phyloP scores from a whole-genome alignment of 2,329 filamentous ascomycete genomes.

The Xylariaceae sp. region DNA sequence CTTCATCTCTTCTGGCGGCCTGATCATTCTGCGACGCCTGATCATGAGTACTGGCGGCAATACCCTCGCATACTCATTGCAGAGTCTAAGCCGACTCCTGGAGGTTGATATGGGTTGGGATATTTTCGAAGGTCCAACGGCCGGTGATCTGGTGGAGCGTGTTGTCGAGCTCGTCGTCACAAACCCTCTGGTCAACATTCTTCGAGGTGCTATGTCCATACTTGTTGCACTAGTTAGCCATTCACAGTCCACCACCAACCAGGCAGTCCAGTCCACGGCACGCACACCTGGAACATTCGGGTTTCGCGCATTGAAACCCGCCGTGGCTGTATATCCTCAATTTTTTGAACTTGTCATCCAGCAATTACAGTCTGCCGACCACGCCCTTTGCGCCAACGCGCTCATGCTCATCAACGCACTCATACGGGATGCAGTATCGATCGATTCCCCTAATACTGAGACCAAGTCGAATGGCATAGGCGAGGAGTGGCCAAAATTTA shows the following conservation, averaged over 20 bases:
- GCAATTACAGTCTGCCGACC: constrained; percentile 89
- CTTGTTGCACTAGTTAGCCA: constrained; percentile 91
- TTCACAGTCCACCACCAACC: constrained; percentile 62
- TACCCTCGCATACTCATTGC: constrained; percentile 91
- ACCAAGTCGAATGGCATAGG: constrained; percentile 41
- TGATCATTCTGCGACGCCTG: constrained; percentile 78
- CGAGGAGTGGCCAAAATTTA: constrained; percentile 92
- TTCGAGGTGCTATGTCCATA: constrained; percentile 95
- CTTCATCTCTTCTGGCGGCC: constrained; percentile 87
- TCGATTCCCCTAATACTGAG: constrained; percentile 56
- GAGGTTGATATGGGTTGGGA: constrained; percentile 99
- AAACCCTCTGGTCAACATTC: constrained; percentile 95
- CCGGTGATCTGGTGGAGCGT: constrained; percentile 70
- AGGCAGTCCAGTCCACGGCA: constrained; percentile 32
- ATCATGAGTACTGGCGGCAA: constrained; percentile 88
- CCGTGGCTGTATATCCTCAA: constrained; percentile 86
- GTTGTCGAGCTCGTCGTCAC: constrained; percentile 92
- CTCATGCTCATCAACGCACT: constrained; percentile 94
- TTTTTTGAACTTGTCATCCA: constrained; percentile 94
- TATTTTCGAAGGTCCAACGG: constrained; percentile 66
- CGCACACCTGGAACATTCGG: constrained; percentile 69
- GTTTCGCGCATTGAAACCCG: constrained; percentile 88
- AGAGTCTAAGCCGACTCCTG: constrained; percentile 81
- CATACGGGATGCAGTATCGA: constrained; percentile 86
- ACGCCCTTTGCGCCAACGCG: constrained; percentile 92